These are phyloP conservation scores for Colletotrichum godetiae DNA, from an alignment of 2,329 filamentous ascomycete genomes.

Conservation along the genomic window DNA sequence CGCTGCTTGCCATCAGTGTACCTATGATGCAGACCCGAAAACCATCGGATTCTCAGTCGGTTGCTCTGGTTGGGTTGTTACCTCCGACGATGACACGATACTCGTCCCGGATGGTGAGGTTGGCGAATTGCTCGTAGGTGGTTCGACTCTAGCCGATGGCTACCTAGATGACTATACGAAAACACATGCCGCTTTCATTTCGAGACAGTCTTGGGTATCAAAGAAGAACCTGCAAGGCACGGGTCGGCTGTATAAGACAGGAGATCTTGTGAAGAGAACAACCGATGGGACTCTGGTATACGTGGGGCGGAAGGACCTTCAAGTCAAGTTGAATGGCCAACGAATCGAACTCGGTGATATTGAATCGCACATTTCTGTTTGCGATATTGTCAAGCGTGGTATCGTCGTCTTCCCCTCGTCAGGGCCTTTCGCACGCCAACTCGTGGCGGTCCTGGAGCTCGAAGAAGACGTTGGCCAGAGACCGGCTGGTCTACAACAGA, in stretches of 20 bases:
- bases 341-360: constrained; percentile 40
- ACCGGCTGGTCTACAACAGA: neutral
- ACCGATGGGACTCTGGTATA: constrained; percentile 33
- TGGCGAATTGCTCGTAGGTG: constrained; percentile 53
- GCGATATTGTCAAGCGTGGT: neutral
- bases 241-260: constrained; percentile 53
- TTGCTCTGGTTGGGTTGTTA: constrained; percentile 45
- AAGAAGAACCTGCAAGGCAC: constrained; percentile 30
- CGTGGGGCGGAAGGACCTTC: constrained; percentile 37
- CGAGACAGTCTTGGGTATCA: constrained; percentile 49
- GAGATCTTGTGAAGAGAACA: constrained; percentile 49
- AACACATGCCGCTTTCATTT: constrained; percentile 58
- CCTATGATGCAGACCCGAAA: neutral
- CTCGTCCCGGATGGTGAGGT: constrained; percentile 45
- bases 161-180: constrained; percentile 60
- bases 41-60: constrained; percentile 37
- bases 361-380: constrained; percentile 23
- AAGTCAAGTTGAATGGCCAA: constrained; percentile 40
- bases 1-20: constrained; percentile 49
- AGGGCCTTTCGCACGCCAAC: neutral
- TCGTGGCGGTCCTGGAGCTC: constrained; percentile 16
- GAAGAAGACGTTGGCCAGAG: neutral
- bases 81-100: constrained; percentile 41
- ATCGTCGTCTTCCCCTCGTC: constrained; percentile 15
- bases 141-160: constrained; percentile 58